Evolutionary conservation across 331 rosid genomes (phyloP), one percentile per base, ranked within the genome.

Genomic region (Cucumis variabilis): DNA sequence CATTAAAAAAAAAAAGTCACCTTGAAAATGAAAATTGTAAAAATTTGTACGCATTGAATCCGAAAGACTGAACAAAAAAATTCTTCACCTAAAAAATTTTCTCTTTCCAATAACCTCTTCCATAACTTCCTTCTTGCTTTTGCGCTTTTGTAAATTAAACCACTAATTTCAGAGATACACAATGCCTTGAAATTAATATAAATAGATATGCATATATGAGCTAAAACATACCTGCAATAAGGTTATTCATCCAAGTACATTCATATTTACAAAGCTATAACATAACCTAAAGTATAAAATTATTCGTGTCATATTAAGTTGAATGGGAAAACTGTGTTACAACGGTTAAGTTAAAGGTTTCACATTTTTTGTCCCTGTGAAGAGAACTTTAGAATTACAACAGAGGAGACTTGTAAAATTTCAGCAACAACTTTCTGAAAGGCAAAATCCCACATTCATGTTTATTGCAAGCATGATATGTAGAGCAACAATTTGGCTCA

Each of bases 41-140:
- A 30, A 27, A 44, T 27, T 72, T 19, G 28, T 60, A 82, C 37
- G 9, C 27, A 79, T 27, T 80, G 68, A 20, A 74, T 30, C 68
- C 71, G 73, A 85, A 91, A 11, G 46, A 28, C 23, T 28, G 82
- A 71, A 88, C 82, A 37, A 72, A 86, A 82, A 53, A 76, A 44
- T 10, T 41, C 11, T 48, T 84, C 67, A 97, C 99, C 98, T 92
- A 87, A 88, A 92, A 92, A 79, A 90, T 85, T 97, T 97, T 94
- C 98, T 93, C 87, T 95, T 97, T 24, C 89, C 83, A 25, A 97
- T 94, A 66, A 97, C 85, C 91, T 95, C 99, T 41, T 90, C 92
- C 96, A 93, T 93, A 87, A 95, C 96, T 90, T 97, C 98, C 93
- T 93, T 94, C 92, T 94, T 93, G 91, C 89, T 95, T 93, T 97